Evolutionary conservation across 192 early-diverging fungal species (phyloP).

Genomic region (Kickxella alabastrina): DNA sequence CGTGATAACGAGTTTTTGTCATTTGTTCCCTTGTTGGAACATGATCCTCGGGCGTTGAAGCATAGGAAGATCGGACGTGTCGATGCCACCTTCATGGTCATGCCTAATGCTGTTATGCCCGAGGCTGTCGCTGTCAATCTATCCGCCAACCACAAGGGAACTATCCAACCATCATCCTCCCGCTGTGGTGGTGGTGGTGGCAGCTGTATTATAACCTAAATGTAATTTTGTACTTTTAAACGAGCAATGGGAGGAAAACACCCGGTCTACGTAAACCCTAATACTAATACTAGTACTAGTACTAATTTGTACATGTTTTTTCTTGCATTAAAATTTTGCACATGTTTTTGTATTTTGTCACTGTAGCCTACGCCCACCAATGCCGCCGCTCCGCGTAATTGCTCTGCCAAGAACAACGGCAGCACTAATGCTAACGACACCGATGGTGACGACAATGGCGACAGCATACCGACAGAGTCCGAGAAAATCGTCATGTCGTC

Average conservation of each 20-base stretch:
- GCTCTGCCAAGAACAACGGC: no score
- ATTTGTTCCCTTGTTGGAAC: conserved; percentile 2
- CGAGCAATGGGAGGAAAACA: no score
- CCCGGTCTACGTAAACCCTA: background rate
- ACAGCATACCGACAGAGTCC: conserved; percentile 20
- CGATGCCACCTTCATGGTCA: background rate
- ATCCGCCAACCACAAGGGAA: background rate
- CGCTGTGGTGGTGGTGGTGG: no score
- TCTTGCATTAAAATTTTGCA: no score
- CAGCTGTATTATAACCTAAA: conserved; percentile 1
- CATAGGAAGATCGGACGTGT: background rate
- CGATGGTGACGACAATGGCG: conserved; percentile 17
- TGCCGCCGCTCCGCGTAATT: conserved; percentile 2
- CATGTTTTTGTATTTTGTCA: background rate
- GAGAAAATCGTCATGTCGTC: conserved; percentile 60
- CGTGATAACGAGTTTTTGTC: conserved; percentile 2
- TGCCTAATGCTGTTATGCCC: background rate
- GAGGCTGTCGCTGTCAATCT: background rate
- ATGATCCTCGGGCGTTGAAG: background rate
- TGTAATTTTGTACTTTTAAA: background rate
- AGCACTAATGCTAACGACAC: no score
- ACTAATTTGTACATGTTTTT: background rate
- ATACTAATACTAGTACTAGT: background rate
- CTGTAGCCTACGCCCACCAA: conserved; percentile 12
- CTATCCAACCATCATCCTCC: background rate